Evolutionary conservation across 176 grass and related monocot genomes (phyloP), one percentile per base, ranked within the genome.

Genomic region (Tillandsia leiboldiana): DNA sequence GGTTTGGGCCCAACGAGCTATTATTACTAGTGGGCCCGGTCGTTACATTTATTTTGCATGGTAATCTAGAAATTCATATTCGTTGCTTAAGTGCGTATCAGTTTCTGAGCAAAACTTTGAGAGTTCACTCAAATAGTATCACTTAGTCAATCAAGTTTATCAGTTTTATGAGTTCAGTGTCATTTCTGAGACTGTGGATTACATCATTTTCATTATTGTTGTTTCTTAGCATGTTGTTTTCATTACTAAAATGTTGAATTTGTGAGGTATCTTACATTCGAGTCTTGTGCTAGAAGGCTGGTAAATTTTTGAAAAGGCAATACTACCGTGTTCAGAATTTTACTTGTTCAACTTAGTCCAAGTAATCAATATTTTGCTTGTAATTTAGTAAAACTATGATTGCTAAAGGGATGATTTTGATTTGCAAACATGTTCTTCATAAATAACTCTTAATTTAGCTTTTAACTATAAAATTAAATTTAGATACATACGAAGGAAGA

Each of bases 211-310:
- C 9, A 2, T 63, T 63, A 26, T 9, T 10, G 20, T 11, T 63
- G 17, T 63, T 20, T 18, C 54, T 58, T 58, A 58, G 14, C 18
- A 58, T 58, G 54, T 66, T 66, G 7, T 66, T 33, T 66, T 66
- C 13, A 8, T 66, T 8, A 1, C 27, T 66, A 66, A 66, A 28
- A 66, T 42, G 8, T 66, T 47, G 28, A 2, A 33, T 66, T 12
- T 28, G 5, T 66, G 27, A 13, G 48, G 27, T 28, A 47, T 49
- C 8, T 48, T 14, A 66, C 3, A 66, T 42, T 18, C 9, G 2
- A 20, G 54, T 18, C 53, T 33, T 18, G 18, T 58, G 52, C 54
- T n/a, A 58, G 6, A 20, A 18, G 54, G 54, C 18, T 1, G 4
- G 13, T 58, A n/a, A 9, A 3, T 33, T 33, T 17, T 17, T 18